Evolutionary conservation across 164 flowering plant species (phyloP).

Genomic region (Stephania cephalantha): DNA sequence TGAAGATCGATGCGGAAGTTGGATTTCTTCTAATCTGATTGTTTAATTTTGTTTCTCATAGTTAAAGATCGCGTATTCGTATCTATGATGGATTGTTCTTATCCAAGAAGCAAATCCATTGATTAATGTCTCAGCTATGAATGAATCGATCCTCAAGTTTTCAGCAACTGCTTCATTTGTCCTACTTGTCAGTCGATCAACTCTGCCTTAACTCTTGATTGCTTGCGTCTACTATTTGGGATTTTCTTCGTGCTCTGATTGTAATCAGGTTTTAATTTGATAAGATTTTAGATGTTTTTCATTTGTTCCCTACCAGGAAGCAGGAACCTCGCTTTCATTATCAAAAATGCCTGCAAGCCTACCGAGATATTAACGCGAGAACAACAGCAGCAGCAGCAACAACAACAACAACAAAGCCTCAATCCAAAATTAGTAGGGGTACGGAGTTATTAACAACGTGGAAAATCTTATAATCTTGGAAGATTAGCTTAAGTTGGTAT

Average conservation of each 20-base stretch:
- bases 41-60: neutral
- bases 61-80: neutral
- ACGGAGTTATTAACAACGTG: too few relatives aligned
- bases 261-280: neutral
- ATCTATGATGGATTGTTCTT: neutral
- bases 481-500: too few relatives aligned
- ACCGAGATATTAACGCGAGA: neutral
- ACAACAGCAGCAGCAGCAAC: too few relatives aligned
- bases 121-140: neutral
- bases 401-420: too few relatives aligned
- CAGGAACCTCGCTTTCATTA: neutral
- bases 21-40: neutral
- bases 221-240: neutral
- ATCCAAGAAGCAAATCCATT: too few relatives aligned
- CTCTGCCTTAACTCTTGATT: neutral
- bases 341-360: neutral
- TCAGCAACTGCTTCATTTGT: neutral
- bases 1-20: neutral
- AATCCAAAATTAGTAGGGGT: too few relatives aligned
- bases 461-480: too few relatives aligned
- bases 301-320: neutral
- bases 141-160: conserved; percentile 7
- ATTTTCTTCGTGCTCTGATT: neutral
- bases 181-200: neutral
- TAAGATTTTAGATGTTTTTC: too few relatives aligned